phyloP scores from a whole-genome alignment of 2,329 filamentous ascomycete species.

The Penicillium sclerotiorum region DNA sequence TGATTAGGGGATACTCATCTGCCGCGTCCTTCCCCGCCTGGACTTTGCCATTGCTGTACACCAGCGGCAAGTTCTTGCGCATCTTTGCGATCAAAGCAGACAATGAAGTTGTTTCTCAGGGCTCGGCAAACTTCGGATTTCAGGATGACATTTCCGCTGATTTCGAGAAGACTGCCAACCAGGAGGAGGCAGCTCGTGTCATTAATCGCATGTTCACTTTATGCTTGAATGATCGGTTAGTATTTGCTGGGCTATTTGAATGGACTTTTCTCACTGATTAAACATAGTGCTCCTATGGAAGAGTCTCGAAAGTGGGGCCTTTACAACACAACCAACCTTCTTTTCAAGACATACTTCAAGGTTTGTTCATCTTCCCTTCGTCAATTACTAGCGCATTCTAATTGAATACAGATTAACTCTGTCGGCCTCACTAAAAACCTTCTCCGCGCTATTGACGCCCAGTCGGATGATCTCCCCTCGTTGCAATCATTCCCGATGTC shows the following conservation, averaged over 20 bases:
- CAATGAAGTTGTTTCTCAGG: slow-evolving; percentile 61
- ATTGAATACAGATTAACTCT: slow-evolving; percentile 67
- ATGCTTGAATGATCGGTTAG: slow-evolving; percentile 85
- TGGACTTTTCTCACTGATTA: slow-evolving; percentile 12
- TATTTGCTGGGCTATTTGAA: slow-evolving; percentile 6
- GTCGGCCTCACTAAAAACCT: slow-evolving; percentile 89
- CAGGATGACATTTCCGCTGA: slow-evolving; percentile 83
- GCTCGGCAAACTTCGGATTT: slow-evolving; percentile 56
- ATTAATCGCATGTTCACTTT: slow-evolving; percentile 91
- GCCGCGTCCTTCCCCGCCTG: slow-evolving; percentile 73
- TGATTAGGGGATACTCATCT: slow-evolving; percentile 77
- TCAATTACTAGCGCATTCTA: neutral
- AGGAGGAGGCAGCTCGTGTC: slow-evolving; percentile 87
- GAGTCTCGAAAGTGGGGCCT: slow-evolving; percentile 98
- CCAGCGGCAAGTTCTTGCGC: slow-evolving; percentile 81
- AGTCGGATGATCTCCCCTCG: slow-evolving; percentile 76
- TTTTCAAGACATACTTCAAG: slow-evolving; percentile 99
- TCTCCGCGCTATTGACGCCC: slow-evolving; percentile 77
- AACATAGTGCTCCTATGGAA: slow-evolving; percentile 70
- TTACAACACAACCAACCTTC: slow-evolving; percentile 89
- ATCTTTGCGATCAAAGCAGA: slow-evolving; percentile 91
- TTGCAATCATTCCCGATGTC: slow-evolving; percentile 81
- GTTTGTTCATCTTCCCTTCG: slow-evolving; percentile 31
- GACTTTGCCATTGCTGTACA: slow-evolving; percentile 90
- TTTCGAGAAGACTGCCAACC: slow-evolving; percentile 74